Base-by-base conservation (phyloP, 768 basidiomycete species). In the Agrocybe chaxingu region DNA sequence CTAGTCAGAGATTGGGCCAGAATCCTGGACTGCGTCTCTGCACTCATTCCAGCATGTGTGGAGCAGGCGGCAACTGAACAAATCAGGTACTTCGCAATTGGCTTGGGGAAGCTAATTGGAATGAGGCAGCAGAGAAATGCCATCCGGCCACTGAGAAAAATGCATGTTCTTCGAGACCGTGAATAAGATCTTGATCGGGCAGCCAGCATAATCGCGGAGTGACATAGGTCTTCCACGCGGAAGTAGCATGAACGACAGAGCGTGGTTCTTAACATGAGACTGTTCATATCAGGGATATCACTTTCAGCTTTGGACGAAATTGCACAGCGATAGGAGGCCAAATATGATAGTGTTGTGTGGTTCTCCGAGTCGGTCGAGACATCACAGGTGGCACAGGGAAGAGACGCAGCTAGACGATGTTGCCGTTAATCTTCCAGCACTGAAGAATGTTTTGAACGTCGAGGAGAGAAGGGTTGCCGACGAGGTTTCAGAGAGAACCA, bases 151-250 rank as follows among this genome's bases (percentile, higher is more conserved):
- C 38, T 38, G 19, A 24, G 35, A 39, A 38, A 53, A 33, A 53
- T 34, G 52, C 52, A 44, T 43, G 50, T 50, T 42, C 42, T 31
- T 48, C 37, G 50, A 32, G 35, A 8, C 31, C 37, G 31, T 51
- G 54, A 52, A 53, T 52, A 42, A 42, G 33, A 48, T 48, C 52
- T 44, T 49, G 40, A 50, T 57, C 44, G 41, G 42, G 51, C 37
- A 47, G 42, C 34, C 54, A 52, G 59, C 60, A 68, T 61, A 65
- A 60, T 47, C 39, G 46, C 66, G 55, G 55, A 54, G 52, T 42
- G 47, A 24, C 42, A 55, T 10, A 13, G n/a, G 57, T 42, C 51
- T 50, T 52, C 37, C 49, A 53, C 48, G 50, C 52, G 35, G 36
- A 40, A 42, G 46, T 36, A 52, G 48, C 54, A 46, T 45, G 54